Percentiles rank a stretch among this genome's conserved stretches.
Conservation (phyloP, 2,329 filamentous ascomycete genomes). For the Trichoderma sp. region DNA sequence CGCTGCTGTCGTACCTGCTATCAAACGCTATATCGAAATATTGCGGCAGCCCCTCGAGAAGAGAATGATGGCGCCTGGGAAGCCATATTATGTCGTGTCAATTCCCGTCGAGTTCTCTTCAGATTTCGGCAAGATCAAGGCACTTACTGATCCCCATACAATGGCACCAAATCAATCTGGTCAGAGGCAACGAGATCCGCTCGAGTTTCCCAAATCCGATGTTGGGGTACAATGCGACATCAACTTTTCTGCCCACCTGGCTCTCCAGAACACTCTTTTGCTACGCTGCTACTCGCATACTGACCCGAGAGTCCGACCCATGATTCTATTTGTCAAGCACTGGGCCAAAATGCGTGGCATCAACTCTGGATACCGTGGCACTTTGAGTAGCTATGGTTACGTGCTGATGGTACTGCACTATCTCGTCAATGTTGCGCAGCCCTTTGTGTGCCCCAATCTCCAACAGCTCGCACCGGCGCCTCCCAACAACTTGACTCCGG, state of each 20-base stretch:
- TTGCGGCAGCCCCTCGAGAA: slow-evolving; percentile 44
- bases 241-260: slow-evolving; percentile 85
- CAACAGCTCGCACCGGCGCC: slow-evolving; percentile 58
- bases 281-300: slow-evolving; percentile 81
- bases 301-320: slow-evolving; percentile 72
- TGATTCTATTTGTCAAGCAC: slow-evolving; percentile 85
- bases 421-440: slow-evolving; percentile 76
- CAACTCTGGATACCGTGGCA: slow-evolving; percentile 84
- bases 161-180: slow-evolving; percentile 53
- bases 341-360: slow-evolving; percentile 87
- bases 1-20: slow-evolving; percentile 35
- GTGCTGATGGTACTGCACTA: slow-evolving; percentile 92
- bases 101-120: slow-evolving; percentile 35
- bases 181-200: slow-evolving; percentile 57
- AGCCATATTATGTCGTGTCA: slow-evolving; percentile 37
- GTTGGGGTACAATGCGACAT: slow-evolving; percentile 89
- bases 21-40: slow-evolving; percentile 53
- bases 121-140: slow-evolving; percentile 46
- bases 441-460: slow-evolving; percentile 83
- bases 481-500: slow-evolving; percentile 33
- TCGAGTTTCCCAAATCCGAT: slow-evolving; percentile 76
- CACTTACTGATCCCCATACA: slow-evolving; percentile 52
- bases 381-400: slow-evolving; percentile 86
- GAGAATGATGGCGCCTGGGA: slow-evolving; percentile 17
- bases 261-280: slow-evolving; percentile 79